Percentiles rank a stretch among this genome's conserved stretches.
Conservation (phyloP, 1,284 basidiomycete genomes). For the Ceratobasidium papillatum region DNA sequence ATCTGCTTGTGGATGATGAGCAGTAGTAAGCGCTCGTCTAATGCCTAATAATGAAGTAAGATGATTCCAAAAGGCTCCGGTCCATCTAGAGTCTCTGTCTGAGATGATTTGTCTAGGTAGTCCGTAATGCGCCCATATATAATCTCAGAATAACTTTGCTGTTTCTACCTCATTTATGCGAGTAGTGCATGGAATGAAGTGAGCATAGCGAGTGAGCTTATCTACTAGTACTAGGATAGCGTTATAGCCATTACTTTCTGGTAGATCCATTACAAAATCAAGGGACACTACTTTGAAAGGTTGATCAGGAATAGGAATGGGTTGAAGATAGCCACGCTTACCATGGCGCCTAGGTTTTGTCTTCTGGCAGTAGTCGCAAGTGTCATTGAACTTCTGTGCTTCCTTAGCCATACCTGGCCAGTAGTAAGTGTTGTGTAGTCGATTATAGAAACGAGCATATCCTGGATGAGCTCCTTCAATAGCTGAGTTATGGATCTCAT, state of each 20-base stretch:
- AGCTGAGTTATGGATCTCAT: conserved; percentile 48
- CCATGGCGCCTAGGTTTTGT: conserved; percentile 51
- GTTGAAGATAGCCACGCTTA: conserved; percentile 53
- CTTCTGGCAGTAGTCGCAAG: conserved; percentile 56
- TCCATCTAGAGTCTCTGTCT: conserved; percentile 50
- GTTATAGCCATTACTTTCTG: conserved; percentile 52
- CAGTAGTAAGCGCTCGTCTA: conserved; percentile 48
- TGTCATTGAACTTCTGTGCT: conserved; percentile 47
- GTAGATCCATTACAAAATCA: conserved; percentile 60
- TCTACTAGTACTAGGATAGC: conserved; percentile 55
- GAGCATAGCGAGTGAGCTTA: conserved; percentile 54
- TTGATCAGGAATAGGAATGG: conserved; percentile 52
- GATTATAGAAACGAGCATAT: conserved; percentile 47
- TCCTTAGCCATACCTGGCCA: conserved; percentile 53
- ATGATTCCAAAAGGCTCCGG: conserved; percentile 48
- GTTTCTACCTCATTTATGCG: conserved; percentile 38
- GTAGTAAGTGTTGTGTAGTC: conserved; percentile 47
- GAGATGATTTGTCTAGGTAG: conserved; percentile 49
- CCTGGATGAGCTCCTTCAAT: conserved; percentile 51
- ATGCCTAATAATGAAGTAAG: conserved; percentile 44
- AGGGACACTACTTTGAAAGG: conserved; percentile 57
- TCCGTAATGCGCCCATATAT: conserved; percentile 46
- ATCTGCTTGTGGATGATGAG: conserved; percentile 52
- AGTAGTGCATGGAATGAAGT: conserved; percentile 52
- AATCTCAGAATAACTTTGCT: conserved; percentile 42